Conservation (phyloP, 257 asterid species). For the Dorcoceras hygrometricum region DNA sequence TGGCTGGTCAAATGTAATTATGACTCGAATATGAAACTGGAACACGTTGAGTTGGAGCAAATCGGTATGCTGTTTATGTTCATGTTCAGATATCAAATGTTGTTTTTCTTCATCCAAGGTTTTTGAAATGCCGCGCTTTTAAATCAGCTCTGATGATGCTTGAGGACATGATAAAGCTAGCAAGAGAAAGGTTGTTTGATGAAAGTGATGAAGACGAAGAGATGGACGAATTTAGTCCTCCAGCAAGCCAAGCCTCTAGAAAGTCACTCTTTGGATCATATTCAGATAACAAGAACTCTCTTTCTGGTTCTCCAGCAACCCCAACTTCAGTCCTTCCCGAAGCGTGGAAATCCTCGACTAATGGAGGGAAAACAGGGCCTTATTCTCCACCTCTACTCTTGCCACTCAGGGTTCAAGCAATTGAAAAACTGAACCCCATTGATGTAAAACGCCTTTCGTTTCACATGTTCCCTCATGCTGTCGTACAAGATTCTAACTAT, state of each 20-base stretch:
- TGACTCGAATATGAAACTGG: slow-evolving; percentile 35
- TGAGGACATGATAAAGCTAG: slow-evolving; percentile 66
- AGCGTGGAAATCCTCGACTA: slow-evolving; percentile 29
- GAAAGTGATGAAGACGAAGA: slow-evolving; percentile 66
- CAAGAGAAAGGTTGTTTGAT: slow-evolving; percentile 64
- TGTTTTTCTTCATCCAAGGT: background rate
- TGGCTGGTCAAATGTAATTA: slow-evolving; percentile 69
- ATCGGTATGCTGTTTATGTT: slow-evolving; percentile 27
- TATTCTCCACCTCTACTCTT: slow-evolving; percentile 55
- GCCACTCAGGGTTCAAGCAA: slow-evolving; percentile 61
- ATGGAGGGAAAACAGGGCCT: slow-evolving; percentile 27
- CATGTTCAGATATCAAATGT: background rate
- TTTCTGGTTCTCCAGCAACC: slow-evolving; percentile 62
- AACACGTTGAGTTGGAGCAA: slow-evolving; percentile 46
- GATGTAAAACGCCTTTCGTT: slow-evolving; percentile 76
- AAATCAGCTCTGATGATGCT: slow-evolving; percentile 55
- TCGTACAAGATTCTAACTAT: slow-evolving; percentile 40
- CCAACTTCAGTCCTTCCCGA: slow-evolving; percentile 85
- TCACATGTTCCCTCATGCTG: slow-evolving; percentile 60
- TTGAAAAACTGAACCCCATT: slow-evolving; percentile 72
- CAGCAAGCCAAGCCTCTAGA: slow-evolving; percentile 40
- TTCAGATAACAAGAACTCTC: slow-evolving; percentile 40
- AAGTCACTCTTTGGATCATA: slow-evolving; percentile 44
- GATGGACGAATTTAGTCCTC: slow-evolving; percentile 38
- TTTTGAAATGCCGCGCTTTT: background rate